Conservation (phyloP, 345 rosid genomes). For the Microthlaspi erraticum region DNA sequence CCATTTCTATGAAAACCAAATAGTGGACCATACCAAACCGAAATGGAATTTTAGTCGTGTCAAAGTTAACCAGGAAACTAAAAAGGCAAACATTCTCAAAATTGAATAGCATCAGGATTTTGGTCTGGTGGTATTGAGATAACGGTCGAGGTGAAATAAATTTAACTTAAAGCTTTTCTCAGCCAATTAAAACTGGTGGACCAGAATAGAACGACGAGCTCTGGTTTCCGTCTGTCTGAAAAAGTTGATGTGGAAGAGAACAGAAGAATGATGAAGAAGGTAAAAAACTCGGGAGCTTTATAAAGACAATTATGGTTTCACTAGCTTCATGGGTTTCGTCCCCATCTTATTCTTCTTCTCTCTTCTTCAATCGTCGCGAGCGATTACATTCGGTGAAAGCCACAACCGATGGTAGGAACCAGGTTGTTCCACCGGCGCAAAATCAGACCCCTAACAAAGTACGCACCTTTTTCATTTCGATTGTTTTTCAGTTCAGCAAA, state of each 20-base stretch:
- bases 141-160: neutral
- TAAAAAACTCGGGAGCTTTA: neutral
- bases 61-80: neutral
- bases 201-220: constrained; percentile 17
- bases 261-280: constrained; percentile 5
- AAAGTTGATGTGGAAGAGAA: constrained; percentile 1
- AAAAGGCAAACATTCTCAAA: neutral
- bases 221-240: neutral
- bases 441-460: constrained; percentile 34
- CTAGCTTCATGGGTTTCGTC: constrained; percentile 33
- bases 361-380: constrained; percentile 24
- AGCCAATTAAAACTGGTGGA: constrained; percentile 46
- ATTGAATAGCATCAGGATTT: neutral
- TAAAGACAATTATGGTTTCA: constrained; percentile 33
- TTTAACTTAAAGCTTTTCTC: neutral
- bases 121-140: neutral
- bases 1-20: too few species aligned
- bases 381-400: constrained; percentile 33
- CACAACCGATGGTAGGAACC: constrained; percentile 28
- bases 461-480: constrained; percentile 26
- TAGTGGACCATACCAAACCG: neutral
- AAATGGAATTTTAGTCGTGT: neutral
- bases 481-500: neutral
- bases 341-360: constrained; percentile 31
- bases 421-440: constrained; percentile 34